Percentiles rank a stretch among this genome's conserved stretches.
Evolutionary conservation across 2,329 filamentous ascomycete species (phyloP).

Genomic region (Calonectria pseudoturangicola): DNA sequence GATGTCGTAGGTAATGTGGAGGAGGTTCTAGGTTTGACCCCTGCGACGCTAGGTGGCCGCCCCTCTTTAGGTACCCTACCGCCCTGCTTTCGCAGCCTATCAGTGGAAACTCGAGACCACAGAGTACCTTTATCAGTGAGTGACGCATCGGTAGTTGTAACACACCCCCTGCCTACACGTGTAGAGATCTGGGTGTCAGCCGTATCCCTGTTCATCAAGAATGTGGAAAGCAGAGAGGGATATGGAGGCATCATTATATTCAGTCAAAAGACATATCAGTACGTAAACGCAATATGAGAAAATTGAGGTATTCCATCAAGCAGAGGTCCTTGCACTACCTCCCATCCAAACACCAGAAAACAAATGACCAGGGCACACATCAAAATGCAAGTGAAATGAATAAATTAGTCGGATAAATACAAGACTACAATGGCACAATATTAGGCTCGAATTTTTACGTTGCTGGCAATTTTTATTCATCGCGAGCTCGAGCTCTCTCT

Average conservation of each 20-base stretch:
- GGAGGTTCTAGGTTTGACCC: slow-evolving; percentile 38
- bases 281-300: not conserved
- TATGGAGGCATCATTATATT: no score
- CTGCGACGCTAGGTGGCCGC: slow-evolving; percentile 32
- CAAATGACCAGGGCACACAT: no score
- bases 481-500: no score
- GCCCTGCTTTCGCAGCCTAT: slow-evolving; percentile 12
- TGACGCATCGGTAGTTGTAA: slow-evolving; percentile 24
- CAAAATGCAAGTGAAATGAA: no score
- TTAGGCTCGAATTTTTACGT: no score
- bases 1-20: slow-evolving; percentile 32
- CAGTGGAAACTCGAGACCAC: slow-evolving; percentile 5
- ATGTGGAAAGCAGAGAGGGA: not conserved
- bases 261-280: not conserved
- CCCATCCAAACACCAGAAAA: no score
- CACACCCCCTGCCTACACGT: slow-evolving; percentile 24
- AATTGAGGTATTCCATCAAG: no score
- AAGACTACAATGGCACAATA: no score
- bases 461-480: no score
- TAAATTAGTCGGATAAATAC: no score
- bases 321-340: no score
- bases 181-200: not conserved
- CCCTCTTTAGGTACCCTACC: slow-evolving; percentile 32
- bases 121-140: slow-evolving; percentile 18
- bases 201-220: slow-evolving; percentile 5